Conservation (phyloP, 169 alveolate species). For the Ophryocystis elektroscirrha region DNA sequence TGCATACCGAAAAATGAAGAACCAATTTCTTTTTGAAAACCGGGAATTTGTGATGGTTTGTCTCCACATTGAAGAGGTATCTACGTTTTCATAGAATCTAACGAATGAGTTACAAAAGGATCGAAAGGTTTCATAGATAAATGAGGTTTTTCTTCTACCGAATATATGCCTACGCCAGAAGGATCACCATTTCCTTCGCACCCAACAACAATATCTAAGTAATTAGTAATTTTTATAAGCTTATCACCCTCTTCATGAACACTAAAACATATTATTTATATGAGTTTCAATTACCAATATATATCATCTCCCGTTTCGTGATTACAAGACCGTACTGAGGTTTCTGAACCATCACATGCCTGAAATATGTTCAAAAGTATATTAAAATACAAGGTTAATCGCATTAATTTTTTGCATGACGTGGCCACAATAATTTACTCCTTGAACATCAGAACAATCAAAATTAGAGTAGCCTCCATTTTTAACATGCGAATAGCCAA, state of each 20-base stretch:
- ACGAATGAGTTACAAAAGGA: too few relatives aligned
- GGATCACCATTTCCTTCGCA: slow-evolving; percentile 39
- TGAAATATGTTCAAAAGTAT: slow-evolving; percentile 17
- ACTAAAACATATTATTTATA: neutral
- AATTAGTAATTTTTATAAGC: too few relatives aligned
- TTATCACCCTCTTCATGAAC: too few relatives aligned
- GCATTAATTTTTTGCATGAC: slow-evolving; percentile 43
- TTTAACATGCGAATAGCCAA: slow-evolving; percentile 40
- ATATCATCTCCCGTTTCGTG: slow-evolving; percentile 33
- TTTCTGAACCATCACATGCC: slow-evolving; percentile 11
- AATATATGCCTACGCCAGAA: slow-evolving; percentile 24
- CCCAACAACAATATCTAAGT: slow-evolving; percentile 30
- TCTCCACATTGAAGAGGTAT: too few relatives aligned
- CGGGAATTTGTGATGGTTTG: too few relatives aligned
- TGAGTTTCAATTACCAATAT: too few relatives aligned
- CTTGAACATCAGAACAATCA: slow-evolving; percentile 43
- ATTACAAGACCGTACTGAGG: slow-evolving; percentile 15
- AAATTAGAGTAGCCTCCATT: slow-evolving; percentile 54
- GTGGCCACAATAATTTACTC: slow-evolving; percentile 54
- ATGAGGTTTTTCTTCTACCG: slow-evolving; percentile 9
- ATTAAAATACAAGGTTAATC: slow-evolving; percentile 45
- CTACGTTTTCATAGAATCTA: too few relatives aligned
- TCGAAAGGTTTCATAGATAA: too few relatives aligned
- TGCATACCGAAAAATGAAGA: too few relatives aligned
- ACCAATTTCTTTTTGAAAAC: too few relatives aligned